These are phyloP conservation scores for Betula pendula DNA, from an alignment of 306 rosid genomes.

Conservation along the genomic window DNA sequence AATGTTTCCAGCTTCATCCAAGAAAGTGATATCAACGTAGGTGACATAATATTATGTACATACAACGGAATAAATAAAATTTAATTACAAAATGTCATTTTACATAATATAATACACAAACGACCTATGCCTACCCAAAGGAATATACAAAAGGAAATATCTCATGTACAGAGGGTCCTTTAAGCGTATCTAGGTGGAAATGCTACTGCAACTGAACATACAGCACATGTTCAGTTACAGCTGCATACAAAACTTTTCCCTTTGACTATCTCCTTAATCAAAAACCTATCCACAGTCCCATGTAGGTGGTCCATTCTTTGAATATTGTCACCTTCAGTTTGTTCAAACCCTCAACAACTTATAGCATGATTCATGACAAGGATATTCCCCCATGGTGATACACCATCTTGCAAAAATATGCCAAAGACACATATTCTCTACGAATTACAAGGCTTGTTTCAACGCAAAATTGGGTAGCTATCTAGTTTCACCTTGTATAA, in stretches of 20 bases:
- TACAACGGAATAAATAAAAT: background rate
- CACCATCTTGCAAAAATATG: background rate
- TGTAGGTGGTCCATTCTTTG: background rate
- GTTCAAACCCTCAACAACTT: background rate
- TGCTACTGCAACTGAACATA: background rate
- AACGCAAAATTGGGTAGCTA: background rate
- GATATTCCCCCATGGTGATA: background rate
- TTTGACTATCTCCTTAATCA: background rate
- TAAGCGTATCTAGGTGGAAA: background rate
- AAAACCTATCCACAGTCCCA: background rate
- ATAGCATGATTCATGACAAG: background rate
- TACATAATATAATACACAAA: background rate
- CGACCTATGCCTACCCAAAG: background rate
- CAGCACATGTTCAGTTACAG: background rate
- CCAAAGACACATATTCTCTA: background rate
- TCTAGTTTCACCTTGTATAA: background rate
- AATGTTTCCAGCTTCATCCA: no score
- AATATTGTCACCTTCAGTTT: background rate
- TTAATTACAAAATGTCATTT: background rate
- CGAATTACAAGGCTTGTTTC: background rate
- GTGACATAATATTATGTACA: background rate
- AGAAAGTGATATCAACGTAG: no score
- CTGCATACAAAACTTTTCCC: background rate
- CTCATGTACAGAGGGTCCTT: background rate
- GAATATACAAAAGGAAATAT: slow-evolving; percentile 18